Base-by-base conservation (phyloP, 1,139 yeast genomes). In the Taphrina betulina region DNA sequence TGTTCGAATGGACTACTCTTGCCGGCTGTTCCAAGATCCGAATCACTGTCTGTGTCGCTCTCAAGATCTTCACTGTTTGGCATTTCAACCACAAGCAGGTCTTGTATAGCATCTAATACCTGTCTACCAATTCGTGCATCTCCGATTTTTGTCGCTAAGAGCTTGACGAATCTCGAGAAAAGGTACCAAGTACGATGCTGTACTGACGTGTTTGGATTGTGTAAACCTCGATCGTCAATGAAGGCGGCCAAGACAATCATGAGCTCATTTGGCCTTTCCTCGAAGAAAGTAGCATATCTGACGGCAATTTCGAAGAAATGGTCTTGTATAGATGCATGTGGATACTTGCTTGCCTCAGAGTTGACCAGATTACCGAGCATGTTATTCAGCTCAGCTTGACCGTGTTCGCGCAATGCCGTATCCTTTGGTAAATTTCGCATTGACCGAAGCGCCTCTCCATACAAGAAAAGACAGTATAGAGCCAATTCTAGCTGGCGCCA, bases 401-500 rank as follows among this genome's bases (percentile, higher is more conserved):
- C 54, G 8, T 24, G 46, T 14, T 50, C 54, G 7, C 54, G 38
- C 16, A 50, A 14, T 12, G 40, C 34, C 7, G 58, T 41, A 23
- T 41, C 44, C n/a, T 46, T 7, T 50, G 53, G 35, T 58, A 56
- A 38, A 57, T 52, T 34, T 10, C 38, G 45, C n/a, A 51, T 37
- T 14, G 54, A 53, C 68, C 87, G 80, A 59, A 90, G 75, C 58
- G 86, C 80, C 61, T 90, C 98, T 57, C 90, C 83, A 63, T 83
- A 82, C 62, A 82, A 83, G 58, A 81, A 79, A 64, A 92, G 75
- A 68, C 90, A 94, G 67, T 75, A 89, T 51, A 94, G 72, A 1
- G 96, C 97, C 62, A 94, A 75, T 70, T 94, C 99, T 29, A 87
- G 75, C 36, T 79, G 80, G 65, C 87, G 79, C 97, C 97, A 90